These are phyloP conservation scores for Penicillium expansum DNA, from an alignment of 2,329 filamentous ascomycete species.

Conservation along the genomic window DNA sequence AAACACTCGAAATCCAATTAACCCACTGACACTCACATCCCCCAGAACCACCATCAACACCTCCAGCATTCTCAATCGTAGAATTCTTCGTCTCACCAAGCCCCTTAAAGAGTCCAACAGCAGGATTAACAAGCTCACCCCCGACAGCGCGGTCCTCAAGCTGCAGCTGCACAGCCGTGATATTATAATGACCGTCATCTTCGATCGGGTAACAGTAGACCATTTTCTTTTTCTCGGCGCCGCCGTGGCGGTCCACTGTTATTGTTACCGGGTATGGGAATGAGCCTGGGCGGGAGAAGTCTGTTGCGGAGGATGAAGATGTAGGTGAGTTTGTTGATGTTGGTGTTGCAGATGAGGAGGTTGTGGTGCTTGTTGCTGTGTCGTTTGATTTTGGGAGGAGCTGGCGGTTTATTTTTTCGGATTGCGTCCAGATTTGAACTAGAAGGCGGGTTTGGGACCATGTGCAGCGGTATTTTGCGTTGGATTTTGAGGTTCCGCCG, in stretches of 20 bases:
- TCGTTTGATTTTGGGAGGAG: constrained; percentile 21
- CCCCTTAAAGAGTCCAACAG: constrained; percentile 45
- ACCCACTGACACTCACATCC: constrained; percentile 61
- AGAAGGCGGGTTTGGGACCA: constrained; percentile 61
- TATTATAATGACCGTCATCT: constrained; percentile 46
- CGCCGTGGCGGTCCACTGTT: constrained; percentile 60
- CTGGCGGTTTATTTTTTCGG: constrained; percentile 31
- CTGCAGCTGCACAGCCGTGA: constrained; percentile 47
- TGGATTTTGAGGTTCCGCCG: constrained; percentile 49
- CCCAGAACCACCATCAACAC: constrained; percentile 59
- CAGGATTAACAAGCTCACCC: constrained; percentile 52
- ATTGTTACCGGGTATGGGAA: constrained; percentile 63
- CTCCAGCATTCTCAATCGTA: constrained; percentile 33
- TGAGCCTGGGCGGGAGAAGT: constrained; percentile 53
- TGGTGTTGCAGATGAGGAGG: constrained; percentile 14
- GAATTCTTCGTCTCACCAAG: constrained; percentile 1
- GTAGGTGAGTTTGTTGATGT: constrained; percentile 18
- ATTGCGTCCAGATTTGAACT: constrained; percentile 62
- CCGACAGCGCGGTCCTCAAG: constrained; percentile 53
- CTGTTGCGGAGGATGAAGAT: constrained; percentile 39
- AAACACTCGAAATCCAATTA: constrained; percentile 45
- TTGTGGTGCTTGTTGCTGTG: constrained; percentile 9
- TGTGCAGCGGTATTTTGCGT: constrained; percentile 53
- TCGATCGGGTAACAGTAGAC: constrained; percentile 61
- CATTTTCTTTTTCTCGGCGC: constrained; percentile 52